Base-by-base conservation (phyloP, 2,329 filamentous ascomycete species). In the Fusarium pseudoanthophilum region DNA sequence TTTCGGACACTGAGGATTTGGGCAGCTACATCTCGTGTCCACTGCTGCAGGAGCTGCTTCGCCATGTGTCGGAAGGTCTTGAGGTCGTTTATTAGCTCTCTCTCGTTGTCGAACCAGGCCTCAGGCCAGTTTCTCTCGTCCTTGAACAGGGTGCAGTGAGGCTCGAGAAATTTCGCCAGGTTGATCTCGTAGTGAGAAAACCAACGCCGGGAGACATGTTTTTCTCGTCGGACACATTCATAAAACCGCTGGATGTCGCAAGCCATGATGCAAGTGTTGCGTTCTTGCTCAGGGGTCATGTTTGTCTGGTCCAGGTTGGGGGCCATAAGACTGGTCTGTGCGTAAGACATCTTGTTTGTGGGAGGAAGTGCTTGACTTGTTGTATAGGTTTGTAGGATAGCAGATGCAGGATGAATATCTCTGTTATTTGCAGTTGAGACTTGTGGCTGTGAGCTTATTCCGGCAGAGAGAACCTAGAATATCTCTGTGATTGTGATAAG, bases 291-390 rank as follows among this genome's bases (percentile, higher is more conserved):
- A 2, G 49, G 10, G 5, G 32, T 53, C 18, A 53, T 53, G 32
- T 26, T 34, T 4, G 2, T 26, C 49, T 36, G 8, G 0, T 36
- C 5, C 3, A 7, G 20, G 32, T 2, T 36, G 30, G 16, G 2
- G 9, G 7, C 32, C 18, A 52, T 16, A 11, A 24, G 5, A 4
- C 21, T 2, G 24, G 48, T 52, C 32, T 26, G 32, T 26, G 11
- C 13, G 4, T 11, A 11, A 16, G 32, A 37, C 51, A 37, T 37
- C 9, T 36, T 36, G 11, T 36, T 52, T 34, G 32, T 34, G 32
- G 32, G 32, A 34, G 32, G 32, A 34, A 34, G 32, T 34, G 32
- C 13, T 14, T 34, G 32, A 34, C 32, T 34, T 34, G 32, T 7
- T 34, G 32, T 34, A 2, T 34, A 34, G 32, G 13, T 34, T 7